Evolutionary conservation across 805 yeast species (phyloP).

Genomic region (Schwanniomyces vanrijiae): DNA sequence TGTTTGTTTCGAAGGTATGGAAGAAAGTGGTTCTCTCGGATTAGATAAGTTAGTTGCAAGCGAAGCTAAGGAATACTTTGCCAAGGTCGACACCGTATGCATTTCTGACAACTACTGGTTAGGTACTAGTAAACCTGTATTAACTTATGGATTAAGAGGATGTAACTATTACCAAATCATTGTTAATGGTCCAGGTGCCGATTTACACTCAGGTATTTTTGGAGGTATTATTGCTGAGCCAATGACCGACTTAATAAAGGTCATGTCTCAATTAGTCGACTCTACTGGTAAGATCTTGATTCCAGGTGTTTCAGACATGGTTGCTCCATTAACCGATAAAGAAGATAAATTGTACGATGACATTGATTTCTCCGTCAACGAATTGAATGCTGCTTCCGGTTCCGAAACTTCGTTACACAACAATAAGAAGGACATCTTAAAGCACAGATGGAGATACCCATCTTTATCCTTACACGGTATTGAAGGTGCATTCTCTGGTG

Average conservation of each 20-base stretch:
- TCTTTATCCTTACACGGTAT: slow-evolving; percentile 94
- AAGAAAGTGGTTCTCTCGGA: slow-evolving; percentile 94
- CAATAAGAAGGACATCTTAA: slow-evolving; percentile 79
- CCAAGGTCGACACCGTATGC: slow-evolving; percentile 89
- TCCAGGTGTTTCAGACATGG: slow-evolving; percentile 91
- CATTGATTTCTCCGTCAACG: slow-evolving; percentile 82
- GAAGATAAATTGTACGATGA: slow-evolving; percentile 80
- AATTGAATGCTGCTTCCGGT: slow-evolving; percentile 86
- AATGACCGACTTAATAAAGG: slow-evolving; percentile 84
- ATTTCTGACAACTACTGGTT: slow-evolving; percentile 98
- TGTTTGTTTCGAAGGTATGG: slow-evolving; percentile 98
- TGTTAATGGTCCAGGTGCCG: slow-evolving; percentile 92
- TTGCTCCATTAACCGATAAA: slow-evolving; percentile 83
- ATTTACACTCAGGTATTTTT: slow-evolving; percentile 94
- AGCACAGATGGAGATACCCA: slow-evolving; percentile 99
- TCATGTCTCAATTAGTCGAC: slow-evolving; percentile 77
- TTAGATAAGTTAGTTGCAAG: slow-evolving; percentile 76
- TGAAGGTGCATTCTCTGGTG: slow-evolving; percentile 93
- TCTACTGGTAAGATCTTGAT: slow-evolving; percentile 79
- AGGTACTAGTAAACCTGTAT: slow-evolving; percentile 94
- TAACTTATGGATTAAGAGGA: slow-evolving; percentile 97
- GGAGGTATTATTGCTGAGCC: slow-evolving; percentile 99
- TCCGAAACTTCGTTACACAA: slow-evolving; percentile 78
- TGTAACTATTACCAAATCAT: slow-evolving; percentile 86
- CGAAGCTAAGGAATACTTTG: slow-evolving; percentile 81